Conservation (phyloP, 805 yeast genomes). For the Alloascoidea africana region DNA sequence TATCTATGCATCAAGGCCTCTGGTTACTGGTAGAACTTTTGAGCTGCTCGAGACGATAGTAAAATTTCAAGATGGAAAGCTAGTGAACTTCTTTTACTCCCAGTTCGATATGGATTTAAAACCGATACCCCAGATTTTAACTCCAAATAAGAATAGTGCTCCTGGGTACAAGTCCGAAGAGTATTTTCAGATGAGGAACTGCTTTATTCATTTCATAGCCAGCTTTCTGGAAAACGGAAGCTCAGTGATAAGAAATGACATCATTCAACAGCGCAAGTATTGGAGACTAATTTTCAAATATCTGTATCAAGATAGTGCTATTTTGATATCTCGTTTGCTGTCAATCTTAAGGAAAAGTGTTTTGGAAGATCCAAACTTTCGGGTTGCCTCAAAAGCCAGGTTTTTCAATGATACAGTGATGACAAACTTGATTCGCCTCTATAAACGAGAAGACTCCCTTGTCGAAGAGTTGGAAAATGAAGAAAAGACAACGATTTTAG, state of each 20-base stretch:
- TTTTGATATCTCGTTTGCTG: constrained; percentile 25
- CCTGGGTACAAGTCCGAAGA: constrained; percentile 17
- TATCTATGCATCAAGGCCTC: constrained; percentile 39
- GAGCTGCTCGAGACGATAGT: constrained; percentile 38
- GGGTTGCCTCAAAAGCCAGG: constrained; percentile 55
- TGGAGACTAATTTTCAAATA: constrained; percentile 56
- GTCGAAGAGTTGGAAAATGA: no score
- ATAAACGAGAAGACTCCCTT: constrained; percentile 21
- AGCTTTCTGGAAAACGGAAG: constrained; percentile 32
- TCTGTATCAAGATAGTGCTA: constrained; percentile 37
- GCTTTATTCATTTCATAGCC: constrained; percentile 49
- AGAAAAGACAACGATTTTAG: neutral
- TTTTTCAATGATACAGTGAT: constrained; percentile 68
- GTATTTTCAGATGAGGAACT: constrained; percentile 34
- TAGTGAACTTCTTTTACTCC: constrained; percentile 42
- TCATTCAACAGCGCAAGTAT: constrained; percentile 40
- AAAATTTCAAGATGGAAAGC: constrained; percentile 29
- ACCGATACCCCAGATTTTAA: constrained; percentile 43
- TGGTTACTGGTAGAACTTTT: constrained; percentile 47
- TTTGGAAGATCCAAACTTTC: constrained; percentile 42
- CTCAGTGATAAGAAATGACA: constrained; percentile 45
- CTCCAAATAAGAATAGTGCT: constrained; percentile 29
- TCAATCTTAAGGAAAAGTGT: constrained; percentile 33
- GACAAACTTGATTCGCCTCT: constrained; percentile 38
- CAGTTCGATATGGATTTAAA: constrained; percentile 54